A percentile compares a stretch with the other conserved stretches of the same genome.
Evolutionary conservation across 208 protist genomes (phyloP).

Genomic region (Zelonia costaricensis): DNA sequence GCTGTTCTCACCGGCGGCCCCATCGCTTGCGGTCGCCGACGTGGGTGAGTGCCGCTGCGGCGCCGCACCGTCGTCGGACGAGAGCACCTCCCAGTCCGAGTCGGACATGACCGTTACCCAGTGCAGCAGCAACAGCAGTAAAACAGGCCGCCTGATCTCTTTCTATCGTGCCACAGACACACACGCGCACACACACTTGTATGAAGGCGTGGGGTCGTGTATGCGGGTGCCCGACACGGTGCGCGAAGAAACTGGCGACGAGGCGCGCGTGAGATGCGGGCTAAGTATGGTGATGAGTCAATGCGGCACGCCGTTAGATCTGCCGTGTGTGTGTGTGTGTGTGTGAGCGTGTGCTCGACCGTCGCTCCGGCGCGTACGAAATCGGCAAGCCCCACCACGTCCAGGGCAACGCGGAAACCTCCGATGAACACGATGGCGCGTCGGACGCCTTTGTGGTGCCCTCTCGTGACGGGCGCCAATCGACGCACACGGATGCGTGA

Average conservation of each 20-base stretch:
- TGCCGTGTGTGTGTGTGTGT: not conserved
- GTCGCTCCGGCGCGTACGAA: not conserved
- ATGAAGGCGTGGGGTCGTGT: no score
- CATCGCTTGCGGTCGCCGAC: not conserved
- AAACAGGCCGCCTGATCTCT: no score
- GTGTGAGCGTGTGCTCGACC: not conserved
- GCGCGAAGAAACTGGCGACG: no score
- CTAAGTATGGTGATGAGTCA: not conserved
- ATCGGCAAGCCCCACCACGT: no score
- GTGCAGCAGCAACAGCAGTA: no score
- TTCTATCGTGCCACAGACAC: not conserved
- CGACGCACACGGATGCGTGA: no score
- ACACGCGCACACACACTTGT: not conserved
- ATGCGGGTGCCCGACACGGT: no score
- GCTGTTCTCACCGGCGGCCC: no score
- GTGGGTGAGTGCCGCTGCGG: not conserved
- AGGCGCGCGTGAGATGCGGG: not conserved
- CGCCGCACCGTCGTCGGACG: not conserved
- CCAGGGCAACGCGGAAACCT: no score
- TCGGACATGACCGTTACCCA: conserved; percentile 23
- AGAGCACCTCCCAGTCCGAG: conserved; percentile 31
- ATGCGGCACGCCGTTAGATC: not conserved
- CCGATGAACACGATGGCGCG: no score
- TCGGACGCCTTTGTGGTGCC: no score
- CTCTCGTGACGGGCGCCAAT: no score